Evolutionary conservation across 2,329 filamentous ascomycete species (phyloP), one percentile per base, ranked within the genome.

Genomic region (Pseudogymnoascus sp.): DNA sequence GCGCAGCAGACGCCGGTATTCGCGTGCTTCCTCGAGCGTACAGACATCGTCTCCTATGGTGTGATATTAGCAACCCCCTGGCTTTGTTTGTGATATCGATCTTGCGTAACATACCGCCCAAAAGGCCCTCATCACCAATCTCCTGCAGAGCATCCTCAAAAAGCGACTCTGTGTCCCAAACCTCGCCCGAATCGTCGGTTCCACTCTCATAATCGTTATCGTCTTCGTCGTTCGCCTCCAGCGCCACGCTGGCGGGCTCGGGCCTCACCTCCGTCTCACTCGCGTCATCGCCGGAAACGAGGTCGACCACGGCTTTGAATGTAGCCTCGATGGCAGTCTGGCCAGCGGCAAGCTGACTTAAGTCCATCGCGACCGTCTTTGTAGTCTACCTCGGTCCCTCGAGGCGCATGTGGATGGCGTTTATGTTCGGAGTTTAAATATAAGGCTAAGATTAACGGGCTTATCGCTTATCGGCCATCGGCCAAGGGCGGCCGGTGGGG

Each of bases 1-100:
- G 71, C 89, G 89, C 63, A 96, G 80, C 66, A 89, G 82, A 68
- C 87, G 82, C 67, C 89, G 86, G 71, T 87, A 89, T 15, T 80
- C 78, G 63, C 82, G 78, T 27, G 88, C 85, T 76, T 96, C 88
- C 65, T 89, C 84, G 9, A 85, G 78, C 1, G 85, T 86, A 75
- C 87, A 90, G 27, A 63, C 55, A 27, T 71, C 66, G 33, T 31
- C 59, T 39, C 58, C 41, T 55, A 59, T 41, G 61, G 38, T n/a
- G 7, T 35, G 39, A 31, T 21, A 21, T 59, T 61, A 48, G 21
- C 25, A 55, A 55, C 55, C 35, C 44, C 41, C 44, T 51, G 8
- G 27, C 44, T 51, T 51, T 51, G 27, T 31, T 31, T 31, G 44
- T 15, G 31, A 15, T 13, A 29, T 9, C 2, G 13, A 29, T 51